These are phyloP conservation scores for Gossypium gossypioides DNA, from an alignment of 441 rosid genomes.

Conservation along the genomic window DNA sequence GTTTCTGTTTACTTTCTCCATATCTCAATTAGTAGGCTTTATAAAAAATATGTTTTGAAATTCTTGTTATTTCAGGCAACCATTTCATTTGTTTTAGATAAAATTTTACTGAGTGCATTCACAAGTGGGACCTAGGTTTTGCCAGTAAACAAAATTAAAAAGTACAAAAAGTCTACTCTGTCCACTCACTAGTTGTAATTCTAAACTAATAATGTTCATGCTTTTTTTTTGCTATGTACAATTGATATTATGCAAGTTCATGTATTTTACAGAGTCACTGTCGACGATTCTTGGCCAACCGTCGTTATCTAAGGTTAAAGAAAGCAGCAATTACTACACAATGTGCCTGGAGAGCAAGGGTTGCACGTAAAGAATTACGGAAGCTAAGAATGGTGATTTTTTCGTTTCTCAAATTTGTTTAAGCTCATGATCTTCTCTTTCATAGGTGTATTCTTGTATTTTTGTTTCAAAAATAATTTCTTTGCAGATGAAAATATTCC, in stretches of 20 bases:
- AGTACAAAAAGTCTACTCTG: neutral
- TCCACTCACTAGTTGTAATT: neutral
- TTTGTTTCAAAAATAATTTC: neutral
- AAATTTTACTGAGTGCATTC: neutral
- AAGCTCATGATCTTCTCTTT: neutral
- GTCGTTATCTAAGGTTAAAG: conserved; percentile 38
- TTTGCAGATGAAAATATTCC: neutral
- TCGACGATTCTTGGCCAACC: conserved; percentile 43
- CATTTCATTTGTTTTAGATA: neutral
- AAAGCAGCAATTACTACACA: conserved; percentile 57
- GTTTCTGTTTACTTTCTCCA: neutral
- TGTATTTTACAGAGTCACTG: conserved; percentile 49
- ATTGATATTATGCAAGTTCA: conserved; percentile 3
- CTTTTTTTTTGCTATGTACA: conserved; percentile 1
- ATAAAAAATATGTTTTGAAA: neutral
- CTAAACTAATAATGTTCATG: neutral
- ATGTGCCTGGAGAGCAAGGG: conserved; percentile 69
- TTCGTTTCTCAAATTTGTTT: conserved; percentile 10
- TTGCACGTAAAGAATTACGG: conserved; percentile 64
- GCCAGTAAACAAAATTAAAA: neutral
- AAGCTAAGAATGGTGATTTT: conserved; percentile 60
- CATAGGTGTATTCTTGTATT: neutral
- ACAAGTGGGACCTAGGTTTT: neutral
- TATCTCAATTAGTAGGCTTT: neutral
- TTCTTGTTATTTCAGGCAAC: neutral